Evolutionary conservation across 2,329 filamentous ascomycete species (phyloP), one percentile per base, ranked within the genome.

Genomic region (Plectosphaerella plurivora): DNA sequence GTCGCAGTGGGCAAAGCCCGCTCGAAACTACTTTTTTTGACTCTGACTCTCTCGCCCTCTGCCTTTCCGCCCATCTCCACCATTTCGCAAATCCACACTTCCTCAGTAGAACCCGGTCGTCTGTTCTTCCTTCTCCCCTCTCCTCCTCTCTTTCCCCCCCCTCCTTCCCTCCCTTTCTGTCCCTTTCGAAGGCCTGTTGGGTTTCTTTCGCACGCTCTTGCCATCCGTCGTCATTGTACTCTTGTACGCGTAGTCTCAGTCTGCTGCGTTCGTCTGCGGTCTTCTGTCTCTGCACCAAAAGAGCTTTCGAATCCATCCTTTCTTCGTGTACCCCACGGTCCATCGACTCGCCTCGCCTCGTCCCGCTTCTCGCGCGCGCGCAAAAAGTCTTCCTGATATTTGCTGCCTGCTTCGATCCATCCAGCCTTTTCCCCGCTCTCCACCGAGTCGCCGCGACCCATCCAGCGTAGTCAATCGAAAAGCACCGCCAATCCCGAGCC

Each of bases 61-160:
- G 22, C 45, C 49, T 46, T 46, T 51, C 25, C 42, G 37, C 42
- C 49, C 49, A 51, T 47, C 45, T 51, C 49, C 49, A 46, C 49
- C 49, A 46, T 50, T 24, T 45, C 36, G 28, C 47, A 24, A 46
- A 51, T 47, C 47, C 52, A 52, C 54, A 52, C 47, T 50, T 50
- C 50, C 37, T 41, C 47, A 49, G 35, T 33, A 37, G 47, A 51
- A 51, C 44, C 53, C 46, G 39, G 41, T 51, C 51, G 22, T 46
- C 44, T 46, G 66, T 52, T 54, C 54, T 58, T 55, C 54, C 52
- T 52, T 56, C 54, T 49, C 56, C 68, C 68, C 65, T 61, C 69
- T 70, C 65, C 66, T 65, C 59, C 57, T 60, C 41, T 53, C 41
- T 55, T 45, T 49, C 49, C 42, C 55, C 28, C 50, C 47, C 52